phyloP scores from a whole-genome alignment of 2,329 filamentous ascomycete genomes.

The Aspergillus fumigatus region DNA sequence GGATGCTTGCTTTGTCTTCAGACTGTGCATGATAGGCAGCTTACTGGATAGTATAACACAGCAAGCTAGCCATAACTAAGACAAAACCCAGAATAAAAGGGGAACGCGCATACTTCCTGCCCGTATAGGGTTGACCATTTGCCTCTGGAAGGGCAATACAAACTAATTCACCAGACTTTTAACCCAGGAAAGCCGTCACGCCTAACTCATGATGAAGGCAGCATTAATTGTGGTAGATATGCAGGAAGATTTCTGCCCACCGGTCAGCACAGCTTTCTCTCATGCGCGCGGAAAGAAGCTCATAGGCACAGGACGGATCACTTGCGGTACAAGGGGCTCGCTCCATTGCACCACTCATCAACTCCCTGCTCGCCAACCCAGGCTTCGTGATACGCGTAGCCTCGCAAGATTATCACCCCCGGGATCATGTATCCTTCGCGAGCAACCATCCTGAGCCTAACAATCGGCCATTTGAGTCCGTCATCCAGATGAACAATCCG shows the following conservation, averaged over 20 bases:
- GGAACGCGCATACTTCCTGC: background rate
- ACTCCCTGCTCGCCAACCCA: slow-evolving; percentile 65
- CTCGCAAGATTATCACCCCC: slow-evolving; percentile 90
- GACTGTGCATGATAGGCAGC: background rate
- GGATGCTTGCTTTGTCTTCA: background rate
- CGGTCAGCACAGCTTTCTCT: slow-evolving; percentile 51
- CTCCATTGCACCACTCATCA: slow-evolving; percentile 65
- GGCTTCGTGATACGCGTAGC: slow-evolving; percentile 68
- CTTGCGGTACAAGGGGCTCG: slow-evolving; percentile 75
- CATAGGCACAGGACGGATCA: slow-evolving; percentile 62
- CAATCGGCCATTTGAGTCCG: slow-evolving; percentile 64
- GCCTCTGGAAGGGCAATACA: background rate
- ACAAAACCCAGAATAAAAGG: background rate
- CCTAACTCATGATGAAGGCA: slow-evolving; percentile 29
- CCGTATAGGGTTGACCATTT: background rate
- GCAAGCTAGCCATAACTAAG: background rate
- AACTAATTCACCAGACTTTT: background rate
- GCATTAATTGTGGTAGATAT: slow-evolving; percentile 77
- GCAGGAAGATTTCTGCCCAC: slow-evolving; percentile 92
- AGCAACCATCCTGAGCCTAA: slow-evolving; percentile 63
- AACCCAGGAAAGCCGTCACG: background rate
- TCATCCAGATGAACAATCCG: slow-evolving; percentile 53
- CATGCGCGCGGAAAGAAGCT: background rate
- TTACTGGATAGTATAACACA: background rate
- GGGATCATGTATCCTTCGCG: slow-evolving; percentile 82